Evolutionary conservation across 1,284 basidiomycete genomes (phyloP).

Genomic region (Cryptococcus depauperatus): DNA sequence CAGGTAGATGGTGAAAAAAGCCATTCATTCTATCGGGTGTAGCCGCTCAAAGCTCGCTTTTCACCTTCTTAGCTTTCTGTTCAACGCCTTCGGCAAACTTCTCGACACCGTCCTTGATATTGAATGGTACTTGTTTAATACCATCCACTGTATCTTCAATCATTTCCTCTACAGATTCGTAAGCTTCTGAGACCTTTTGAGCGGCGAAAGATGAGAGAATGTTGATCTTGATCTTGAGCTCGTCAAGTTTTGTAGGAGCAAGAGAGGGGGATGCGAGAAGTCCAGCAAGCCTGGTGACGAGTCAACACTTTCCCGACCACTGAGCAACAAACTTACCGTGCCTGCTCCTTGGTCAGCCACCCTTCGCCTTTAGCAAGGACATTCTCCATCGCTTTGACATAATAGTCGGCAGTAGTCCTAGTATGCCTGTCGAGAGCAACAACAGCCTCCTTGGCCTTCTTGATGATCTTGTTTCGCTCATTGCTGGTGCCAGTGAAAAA

Average conservation of each 20-base stretch:
- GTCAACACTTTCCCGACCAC: not conserved
- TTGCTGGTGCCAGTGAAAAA: constrained; percentile 56
- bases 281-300: constrained; percentile 31
- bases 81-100: constrained; percentile 23
- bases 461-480: constrained; percentile 54
- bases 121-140: constrained; percentile 16
- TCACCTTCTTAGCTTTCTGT: constrained; percentile 21
- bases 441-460: constrained; percentile 48
- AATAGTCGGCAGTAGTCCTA: constrained; percentile 60
- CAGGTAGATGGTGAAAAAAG: too few relatives aligned
- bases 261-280: constrained; percentile 48
- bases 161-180: constrained; percentile 23
- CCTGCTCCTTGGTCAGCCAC: constrained; percentile 79
- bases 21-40: too few relatives aligned
- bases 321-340: constrained; percentile 53
- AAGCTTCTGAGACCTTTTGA: constrained; percentile 46
- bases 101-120: constrained; percentile 18
- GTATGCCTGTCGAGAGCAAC: constrained; percentile 33
- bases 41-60: too few relatives aligned
- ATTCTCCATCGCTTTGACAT: constrained; percentile 87
- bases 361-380: constrained; percentile 60
- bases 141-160: constrained; percentile 17
- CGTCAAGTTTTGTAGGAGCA: constrained; percentile 73
- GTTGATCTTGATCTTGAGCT: constrained; percentile 87
- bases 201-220: constrained; percentile 66